Percentiles rank a stretch among this genome's conserved stretches.
Conservation (phyloP, 2,329 filamentous ascomycete species). For the Clonostachys rhizophaga region DNA sequence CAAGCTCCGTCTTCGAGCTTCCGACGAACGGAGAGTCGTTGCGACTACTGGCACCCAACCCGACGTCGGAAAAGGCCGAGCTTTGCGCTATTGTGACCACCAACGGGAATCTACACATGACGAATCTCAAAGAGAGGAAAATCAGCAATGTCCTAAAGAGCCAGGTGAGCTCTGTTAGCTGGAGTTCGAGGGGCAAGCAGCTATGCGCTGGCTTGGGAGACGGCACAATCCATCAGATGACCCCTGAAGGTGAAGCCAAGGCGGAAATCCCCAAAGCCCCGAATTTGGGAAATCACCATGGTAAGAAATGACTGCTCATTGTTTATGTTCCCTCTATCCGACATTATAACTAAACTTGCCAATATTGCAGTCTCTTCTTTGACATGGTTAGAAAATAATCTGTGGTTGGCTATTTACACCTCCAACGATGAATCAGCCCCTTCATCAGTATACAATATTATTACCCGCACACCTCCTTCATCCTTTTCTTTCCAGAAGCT, state of each 20-base stretch:
- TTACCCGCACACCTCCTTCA: slow-evolving; percentile 58
- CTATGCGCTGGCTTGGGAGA: slow-evolving; percentile 80
- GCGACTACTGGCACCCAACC: slow-evolving; percentile 75
- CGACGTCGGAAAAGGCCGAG: slow-evolving; percentile 65
- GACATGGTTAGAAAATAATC: slow-evolving; percentile 81
- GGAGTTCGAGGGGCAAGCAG: slow-evolving; percentile 93
- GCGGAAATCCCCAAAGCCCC: slow-evolving; percentile 76
- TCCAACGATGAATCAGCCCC: slow-evolving; percentile 50
- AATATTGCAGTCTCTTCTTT: slow-evolving; percentile 64
- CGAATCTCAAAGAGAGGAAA: slow-evolving; percentile 66
- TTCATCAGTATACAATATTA: slow-evolving; percentile 71
- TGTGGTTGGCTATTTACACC: slow-evolving; percentile 81
- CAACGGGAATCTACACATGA: slow-evolving; percentile 78
- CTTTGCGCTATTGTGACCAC: slow-evolving; percentile 77
- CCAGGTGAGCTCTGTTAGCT: slow-evolving; percentile 78
- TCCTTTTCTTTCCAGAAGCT: slow-evolving; percentile 71
- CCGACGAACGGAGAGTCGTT: slow-evolving; percentile 71
- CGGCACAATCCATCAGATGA: slow-evolving; percentile 79
- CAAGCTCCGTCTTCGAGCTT: slow-evolving; percentile 69
- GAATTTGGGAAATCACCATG: slow-evolving; percentile 59
- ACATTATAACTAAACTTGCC: slow-evolving; percentile 6
- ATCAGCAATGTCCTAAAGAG: slow-evolving; percentile 63
- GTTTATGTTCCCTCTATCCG: background rate
- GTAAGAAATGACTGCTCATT: slow-evolving; percentile 40
- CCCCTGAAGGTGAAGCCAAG: slow-evolving; percentile 72